phyloP scores from a whole-genome alignment of 768 basidiomycete genomes.

The Russula compacta region DNA sequence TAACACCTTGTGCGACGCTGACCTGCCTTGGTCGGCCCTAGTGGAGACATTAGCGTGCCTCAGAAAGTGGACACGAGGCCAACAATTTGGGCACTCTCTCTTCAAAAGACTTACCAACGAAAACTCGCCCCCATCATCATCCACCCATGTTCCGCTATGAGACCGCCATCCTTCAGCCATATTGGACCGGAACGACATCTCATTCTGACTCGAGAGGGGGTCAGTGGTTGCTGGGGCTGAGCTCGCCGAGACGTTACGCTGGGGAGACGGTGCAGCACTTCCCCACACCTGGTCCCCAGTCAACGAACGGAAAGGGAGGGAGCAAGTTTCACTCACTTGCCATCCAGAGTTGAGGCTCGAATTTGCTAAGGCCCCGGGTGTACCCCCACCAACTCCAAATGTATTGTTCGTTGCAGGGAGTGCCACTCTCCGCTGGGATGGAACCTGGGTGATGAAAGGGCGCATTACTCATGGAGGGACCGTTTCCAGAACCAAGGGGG shows the following conservation, averaged over 20 bases:
- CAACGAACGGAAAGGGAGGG: conserved; percentile 24
- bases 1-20: conserved; percentile 15
- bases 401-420: conserved; percentile 37
- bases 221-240: conserved; percentile 48
- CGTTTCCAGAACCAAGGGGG: not conserved
- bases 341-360: conserved; percentile 50
- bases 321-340: conserved; percentile 42
- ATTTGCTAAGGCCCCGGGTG: conserved; percentile 35
- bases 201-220: conserved; percentile 35
- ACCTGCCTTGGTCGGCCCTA: conserved; percentile 16
- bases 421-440: conserved; percentile 40
- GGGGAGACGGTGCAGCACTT: conserved; percentile 38
- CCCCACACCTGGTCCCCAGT: conserved; percentile 46
- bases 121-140: conserved; percentile 36
- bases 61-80: conserved; percentile 1
- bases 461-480: conserved; percentile 7
- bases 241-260: conserved; percentile 54
- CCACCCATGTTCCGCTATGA: conserved; percentile 53
- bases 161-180: conserved; percentile 48
- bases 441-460: conserved; percentile 24
- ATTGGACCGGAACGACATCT: conserved; percentile 38
- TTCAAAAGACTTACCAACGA: conserved; percentile 34
- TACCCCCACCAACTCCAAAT: conserved; percentile 43
- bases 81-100: not conserved
- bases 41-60: not conserved